Conservation (phyloP, 2,329 filamentous ascomycete species). For the Pestalotiopsis fici region DNA sequence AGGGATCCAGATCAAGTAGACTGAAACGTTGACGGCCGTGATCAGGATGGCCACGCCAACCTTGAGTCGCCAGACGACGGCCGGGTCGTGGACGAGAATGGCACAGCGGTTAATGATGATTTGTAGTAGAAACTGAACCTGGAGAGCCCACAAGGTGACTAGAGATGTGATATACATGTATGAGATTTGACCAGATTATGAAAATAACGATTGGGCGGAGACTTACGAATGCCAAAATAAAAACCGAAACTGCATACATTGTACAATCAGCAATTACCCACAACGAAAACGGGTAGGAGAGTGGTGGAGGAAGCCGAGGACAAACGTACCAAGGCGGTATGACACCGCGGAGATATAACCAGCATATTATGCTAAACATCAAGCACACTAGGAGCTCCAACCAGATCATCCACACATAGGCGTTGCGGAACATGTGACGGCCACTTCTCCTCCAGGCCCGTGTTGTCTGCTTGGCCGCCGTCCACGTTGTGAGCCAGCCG, state of each 20-base stretch:
- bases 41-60: slow-evolving; percentile 46
- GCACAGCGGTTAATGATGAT: slow-evolving; percentile 56
- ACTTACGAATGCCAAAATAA: slow-evolving; percentile 11
- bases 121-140: slow-evolving; percentile 52
- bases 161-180: not conserved
- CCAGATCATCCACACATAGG: slow-evolving; percentile 36
- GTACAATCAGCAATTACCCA: not conserved
- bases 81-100: slow-evolving; percentile 42
- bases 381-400: slow-evolving; percentile 27
- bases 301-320: not conserved
- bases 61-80: slow-evolving; percentile 39
- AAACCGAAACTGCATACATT: slow-evolving; percentile 4
- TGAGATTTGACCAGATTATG: slow-evolving; percentile 18
- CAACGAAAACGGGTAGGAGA: too few species aligned
- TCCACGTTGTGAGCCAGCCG: slow-evolving; percentile 39
- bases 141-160: slow-evolving; percentile 18
- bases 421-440: slow-evolving; percentile 23
- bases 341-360: slow-evolving; percentile 19
- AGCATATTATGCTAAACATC: slow-evolving; percentile 26
- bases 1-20: slow-evolving; percentile 57
- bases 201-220: not conserved
- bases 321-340: slow-evolving; percentile 3
- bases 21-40: slow-evolving; percentile 49
- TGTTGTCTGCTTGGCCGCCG: slow-evolving; percentile 30
- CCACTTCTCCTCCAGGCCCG: slow-evolving; percentile 20